Base-by-base conservation (phyloP, 257 asterid species). In the Lavandula angustifolia region DNA sequence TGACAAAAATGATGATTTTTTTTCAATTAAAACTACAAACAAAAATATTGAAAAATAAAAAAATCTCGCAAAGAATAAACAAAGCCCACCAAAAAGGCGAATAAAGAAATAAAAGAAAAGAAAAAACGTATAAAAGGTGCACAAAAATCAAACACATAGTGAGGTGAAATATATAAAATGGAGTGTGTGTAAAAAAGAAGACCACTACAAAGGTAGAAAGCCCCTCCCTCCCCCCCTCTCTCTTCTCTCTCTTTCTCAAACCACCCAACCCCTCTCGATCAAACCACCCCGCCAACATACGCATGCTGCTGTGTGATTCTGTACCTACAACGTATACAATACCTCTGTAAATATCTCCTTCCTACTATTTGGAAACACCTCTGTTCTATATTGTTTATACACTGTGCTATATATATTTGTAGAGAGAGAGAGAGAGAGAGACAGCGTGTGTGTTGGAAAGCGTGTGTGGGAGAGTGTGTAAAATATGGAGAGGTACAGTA, bases 401-500 rank as follows among this genome's bases (percentile, higher is more conserved):
- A 64, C 68, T 46, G 67, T 59, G 67, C 35, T 56, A 13, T 67
- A 40, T 68, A 46, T 71, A 12, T 71, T 42, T 48, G 13, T 65
- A 67, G 67, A 40, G 76, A 54, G 73, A 1, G 79, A 3, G 62
- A 1, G 58, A 1, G 64, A 2, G 55, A 0, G 27, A 0, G 27
- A 0, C 1, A 0, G 27, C 2, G 3, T 50, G 32, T 1, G 47
- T 1, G 63, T 5, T 6, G 37, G 37, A 52, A 37, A 52, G 53
- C 27, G 62, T 34, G 62, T 1, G 63, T 37, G 61, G 2, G 27
- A 22, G 27, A 22, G 27, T 11, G 71, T 52, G 60, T 62, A 17
- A 40, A 44, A 54, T 58, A 82, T 87, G 91, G 89, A 80, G 68
- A 80, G 83, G 81, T 76, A 75, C 50, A 64, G 85, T 63, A 83